A percentile compares a stretch with the other conserved stretches of the same genome.
phyloP scores from a whole-genome alignment of 768 basidiomycete species.

The Omphalotus guepiniiformis region DNA sequence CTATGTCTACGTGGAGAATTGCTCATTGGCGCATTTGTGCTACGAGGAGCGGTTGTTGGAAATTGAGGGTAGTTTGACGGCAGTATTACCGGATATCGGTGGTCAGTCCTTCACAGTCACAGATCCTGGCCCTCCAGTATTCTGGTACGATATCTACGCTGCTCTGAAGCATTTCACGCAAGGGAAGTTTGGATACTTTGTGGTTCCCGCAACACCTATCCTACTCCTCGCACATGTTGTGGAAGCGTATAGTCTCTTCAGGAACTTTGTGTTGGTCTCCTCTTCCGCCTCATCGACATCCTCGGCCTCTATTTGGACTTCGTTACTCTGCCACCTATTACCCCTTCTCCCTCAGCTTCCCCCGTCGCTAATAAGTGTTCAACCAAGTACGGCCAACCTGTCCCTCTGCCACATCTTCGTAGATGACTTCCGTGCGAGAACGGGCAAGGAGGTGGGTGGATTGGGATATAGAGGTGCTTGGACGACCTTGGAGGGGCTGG shows the following conservation, averaged over 20 bases:
- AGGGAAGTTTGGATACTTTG: slow-evolving; percentile 24
- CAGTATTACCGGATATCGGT: slow-evolving; percentile 35
- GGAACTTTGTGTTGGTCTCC: slow-evolving; percentile 2
- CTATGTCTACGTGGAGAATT: slow-evolving; percentile 43
- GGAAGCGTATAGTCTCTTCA: slow-evolving; percentile 16
- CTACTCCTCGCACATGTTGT: slow-evolving; percentile 17
- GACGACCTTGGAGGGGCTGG: slow-evolving; percentile 29
- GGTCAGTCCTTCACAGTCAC: slow-evolving; percentile 34
- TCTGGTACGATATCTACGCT: slow-evolving; percentile 31
- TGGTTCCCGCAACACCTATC: slow-evolving; percentile 23
- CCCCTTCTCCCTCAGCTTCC: not conserved
- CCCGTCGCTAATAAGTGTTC: slow-evolving; percentile 24
- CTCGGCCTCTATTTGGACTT: too few relatives aligned
- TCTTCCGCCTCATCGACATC: not conserved
- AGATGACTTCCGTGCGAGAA: slow-evolving; percentile 35
- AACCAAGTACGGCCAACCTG: slow-evolving; percentile 34
- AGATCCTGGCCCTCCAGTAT: slow-evolving; percentile 30
- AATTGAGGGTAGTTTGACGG: too few relatives aligned
- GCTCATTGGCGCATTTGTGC: slow-evolving; percentile 33
- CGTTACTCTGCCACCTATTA: too few relatives aligned
- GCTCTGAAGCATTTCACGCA: slow-evolving; percentile 26
- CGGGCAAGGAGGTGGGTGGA: slow-evolving; percentile 29
- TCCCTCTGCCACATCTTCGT: slow-evolving; percentile 31
- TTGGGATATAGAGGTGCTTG: slow-evolving; percentile 30
- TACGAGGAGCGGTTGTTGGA: slow-evolving; percentile 37